These are phyloP conservation scores for Metschnikowia shivogae DNA, from an alignment of 805 yeast species.

Conservation along the genomic window DNA sequence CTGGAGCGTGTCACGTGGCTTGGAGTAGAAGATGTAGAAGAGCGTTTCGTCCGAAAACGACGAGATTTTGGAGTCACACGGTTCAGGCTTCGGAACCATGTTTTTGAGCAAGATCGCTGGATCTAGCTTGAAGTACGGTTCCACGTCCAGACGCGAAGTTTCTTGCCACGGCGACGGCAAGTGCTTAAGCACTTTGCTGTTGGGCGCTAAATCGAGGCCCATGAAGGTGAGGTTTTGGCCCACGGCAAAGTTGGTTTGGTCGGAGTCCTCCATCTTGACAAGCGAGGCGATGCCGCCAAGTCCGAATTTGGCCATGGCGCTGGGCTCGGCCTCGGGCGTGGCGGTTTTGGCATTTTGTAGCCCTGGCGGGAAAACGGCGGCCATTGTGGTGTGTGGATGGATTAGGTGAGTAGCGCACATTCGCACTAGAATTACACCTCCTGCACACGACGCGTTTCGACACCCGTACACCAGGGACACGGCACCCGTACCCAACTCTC, in stretches of 20 bases:
- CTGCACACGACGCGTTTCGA: too few relatives aligned
- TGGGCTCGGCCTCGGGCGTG: slow-evolving; percentile 10
- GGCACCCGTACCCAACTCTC: too few relatives aligned
- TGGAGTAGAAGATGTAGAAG: slow-evolving; percentile 88
- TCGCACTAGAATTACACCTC: not conserved
- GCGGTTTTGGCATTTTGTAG: slow-evolving; percentile 9
- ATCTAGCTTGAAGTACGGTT: slow-evolving; percentile 74
- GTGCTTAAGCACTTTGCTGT: slow-evolving; percentile 51
- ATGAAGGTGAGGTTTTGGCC: slow-evolving; percentile 70
- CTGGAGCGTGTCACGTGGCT: slow-evolving; percentile 88
- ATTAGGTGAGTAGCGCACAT: not conserved
- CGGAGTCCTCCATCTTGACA: slow-evolving; percentile 58
- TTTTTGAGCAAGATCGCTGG: slow-evolving; percentile 30
- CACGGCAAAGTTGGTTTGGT: slow-evolving; percentile 60
- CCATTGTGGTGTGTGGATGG: slow-evolving; percentile 3
- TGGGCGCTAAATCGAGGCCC: slow-evolving; percentile 55
- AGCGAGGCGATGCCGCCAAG: slow-evolving; percentile 59
- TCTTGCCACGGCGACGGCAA: slow-evolving; percentile 96
- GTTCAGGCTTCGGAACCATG: slow-evolving; percentile 38
- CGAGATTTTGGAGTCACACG: slow-evolving; percentile 48
- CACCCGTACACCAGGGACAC: too few relatives aligned
- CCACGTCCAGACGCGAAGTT: slow-evolving; percentile 83
- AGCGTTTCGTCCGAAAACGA: slow-evolving; percentile 85
- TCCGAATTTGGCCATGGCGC: slow-evolving; percentile 62
- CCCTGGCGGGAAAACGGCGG: slow-evolving; percentile 18